phyloP scores from a whole-genome alignment of 306 rosid species.

The Morella rubra region DNA sequence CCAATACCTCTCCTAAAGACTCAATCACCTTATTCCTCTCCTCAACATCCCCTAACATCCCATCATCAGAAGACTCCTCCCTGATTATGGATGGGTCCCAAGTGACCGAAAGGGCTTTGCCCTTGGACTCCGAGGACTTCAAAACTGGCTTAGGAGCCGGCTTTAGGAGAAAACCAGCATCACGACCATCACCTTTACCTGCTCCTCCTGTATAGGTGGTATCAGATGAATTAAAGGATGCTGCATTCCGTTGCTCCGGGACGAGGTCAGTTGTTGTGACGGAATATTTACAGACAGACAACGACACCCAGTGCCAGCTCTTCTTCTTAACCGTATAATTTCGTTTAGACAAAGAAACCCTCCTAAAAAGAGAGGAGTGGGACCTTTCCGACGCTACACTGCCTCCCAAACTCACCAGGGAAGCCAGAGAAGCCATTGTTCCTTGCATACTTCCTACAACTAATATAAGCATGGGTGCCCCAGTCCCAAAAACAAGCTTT shows the following conservation, averaged over 20 bases:
- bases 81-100: conserved; percentile 44
- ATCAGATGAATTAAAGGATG: conserved; percentile 64
- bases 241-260: conserved; percentile 75
- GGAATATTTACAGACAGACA: conserved; percentile 89
- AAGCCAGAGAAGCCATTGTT: conserved; percentile 74
- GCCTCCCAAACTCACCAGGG: conserved; percentile 70
- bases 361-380: conserved; percentile 53
- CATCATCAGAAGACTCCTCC: conserved; percentile 29
- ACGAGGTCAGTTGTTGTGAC: conserved; percentile 74
- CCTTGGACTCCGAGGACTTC: conserved; percentile 48
- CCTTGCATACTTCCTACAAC: conserved; percentile 72
- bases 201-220: conserved; percentile 40
- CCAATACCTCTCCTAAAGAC: conserved; percentile 93
- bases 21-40: conserved; percentile 81
- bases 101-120: conserved; percentile 33
- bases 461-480: conserved; percentile 42
- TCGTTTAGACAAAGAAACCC: conserved; percentile 67
- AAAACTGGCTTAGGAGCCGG: conserved; percentile 83
- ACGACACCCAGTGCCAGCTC: conserved; percentile 73
- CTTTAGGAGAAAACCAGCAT: conserved; percentile 68
- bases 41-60: conserved; percentile 37
- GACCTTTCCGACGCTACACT: conserved; percentile 60
- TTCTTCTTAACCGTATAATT: conserved; percentile 46
- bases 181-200: conserved; percentile 49
- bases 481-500: conserved; percentile 20